Evolutionary conservation across 2,329 filamentous ascomycete species (phyloP).

Genomic region (Pestalotiopsis sp.): DNA sequence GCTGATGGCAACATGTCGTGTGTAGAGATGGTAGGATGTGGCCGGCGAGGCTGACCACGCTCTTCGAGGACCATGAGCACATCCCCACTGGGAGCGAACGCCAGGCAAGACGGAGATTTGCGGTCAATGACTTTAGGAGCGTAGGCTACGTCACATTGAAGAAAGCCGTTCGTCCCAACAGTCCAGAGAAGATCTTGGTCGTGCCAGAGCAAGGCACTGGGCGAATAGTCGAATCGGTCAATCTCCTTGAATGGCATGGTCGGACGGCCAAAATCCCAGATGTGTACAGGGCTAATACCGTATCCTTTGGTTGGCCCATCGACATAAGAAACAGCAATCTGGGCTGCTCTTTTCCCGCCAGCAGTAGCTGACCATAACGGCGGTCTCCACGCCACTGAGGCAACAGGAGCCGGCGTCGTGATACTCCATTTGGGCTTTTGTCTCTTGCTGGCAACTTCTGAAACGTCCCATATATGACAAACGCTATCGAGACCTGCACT

Average conservation of each 20-base stretch:
- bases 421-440: conserved; percentile 68
- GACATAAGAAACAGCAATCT: conserved; percentile 65
- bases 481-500: conserved; percentile 65
- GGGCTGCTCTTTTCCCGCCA: conserved; percentile 60
- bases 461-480: conserved; percentile 68
- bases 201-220: conserved; percentile 63
- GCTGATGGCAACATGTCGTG: conserved; percentile 35
- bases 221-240: conserved; percentile 60
- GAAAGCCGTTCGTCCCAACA: conserved; percentile 65
- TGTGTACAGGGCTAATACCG: conserved; percentile 61
- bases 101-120: conserved; percentile 61
- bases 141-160: conserved; percentile 67
- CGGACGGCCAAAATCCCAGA: conserved; percentile 71
- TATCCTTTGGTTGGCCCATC: conserved; percentile 54
- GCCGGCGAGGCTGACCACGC: conserved; percentile 47
- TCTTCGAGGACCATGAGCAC: conserved; percentile 66
- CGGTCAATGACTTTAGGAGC: conserved; percentile 65
- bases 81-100: conserved; percentile 63
- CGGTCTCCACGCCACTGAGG: conserved; percentile 64
- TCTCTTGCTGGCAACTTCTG: conserved; percentile 60
- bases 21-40: conserved; percentile 31
- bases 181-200: conserved; percentile 69
- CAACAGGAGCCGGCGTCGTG: conserved; percentile 61
- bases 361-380: conserved; percentile 67
- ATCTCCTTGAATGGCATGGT: conserved; percentile 70